A percentile compares a stretch with the other conserved stretches of the same genome.
Conservation (phyloP, 768 basidiomycete species). For the Cantharellus anzutake region DNA sequence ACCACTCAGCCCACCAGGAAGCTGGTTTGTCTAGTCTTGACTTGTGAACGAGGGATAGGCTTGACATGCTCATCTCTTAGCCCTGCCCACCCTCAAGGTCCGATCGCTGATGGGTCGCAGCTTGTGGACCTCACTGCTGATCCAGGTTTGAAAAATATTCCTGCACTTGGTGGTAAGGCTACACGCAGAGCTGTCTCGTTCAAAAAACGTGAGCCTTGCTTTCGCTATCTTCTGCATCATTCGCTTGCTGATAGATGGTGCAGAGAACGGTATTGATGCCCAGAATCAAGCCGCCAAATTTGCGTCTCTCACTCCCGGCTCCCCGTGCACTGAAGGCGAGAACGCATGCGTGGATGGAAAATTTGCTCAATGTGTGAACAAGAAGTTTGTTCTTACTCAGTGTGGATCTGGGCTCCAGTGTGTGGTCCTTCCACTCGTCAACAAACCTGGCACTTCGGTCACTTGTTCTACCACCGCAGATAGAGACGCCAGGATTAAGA, state of each 20-base stretch:
- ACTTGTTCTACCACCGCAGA: neutral
- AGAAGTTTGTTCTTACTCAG: conserved; percentile 23
- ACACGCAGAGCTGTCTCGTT: neutral
- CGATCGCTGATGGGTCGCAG: neutral
- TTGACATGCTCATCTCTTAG: neutral
- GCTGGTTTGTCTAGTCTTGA: neutral
- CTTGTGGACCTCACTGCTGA: neutral
- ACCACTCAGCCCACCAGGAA: conserved; percentile 1
- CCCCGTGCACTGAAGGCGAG: conserved; percentile 15
- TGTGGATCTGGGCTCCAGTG: conserved; percentile 22
- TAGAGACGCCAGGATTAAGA: neutral
- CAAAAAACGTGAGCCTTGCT: neutral
- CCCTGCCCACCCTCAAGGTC: neutral
- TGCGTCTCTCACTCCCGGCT: neutral
- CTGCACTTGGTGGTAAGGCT: neutral
- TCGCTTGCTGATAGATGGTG: neutral
- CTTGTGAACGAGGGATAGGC: neutral
- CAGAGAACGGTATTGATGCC: neutral
- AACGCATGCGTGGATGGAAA: conserved; percentile 26
- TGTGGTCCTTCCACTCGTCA: conserved; percentile 25
- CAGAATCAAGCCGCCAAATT: neutral
- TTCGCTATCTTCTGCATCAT: neutral
- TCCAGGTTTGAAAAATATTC: neutral
- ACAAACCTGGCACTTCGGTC: conserved; percentile 18
- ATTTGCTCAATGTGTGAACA: conserved; percentile 36